These are phyloP conservation scores for Boletellus sp. DNA, from an alignment of 768 basidiomycete genomes.

Conservation along the genomic window DNA sequence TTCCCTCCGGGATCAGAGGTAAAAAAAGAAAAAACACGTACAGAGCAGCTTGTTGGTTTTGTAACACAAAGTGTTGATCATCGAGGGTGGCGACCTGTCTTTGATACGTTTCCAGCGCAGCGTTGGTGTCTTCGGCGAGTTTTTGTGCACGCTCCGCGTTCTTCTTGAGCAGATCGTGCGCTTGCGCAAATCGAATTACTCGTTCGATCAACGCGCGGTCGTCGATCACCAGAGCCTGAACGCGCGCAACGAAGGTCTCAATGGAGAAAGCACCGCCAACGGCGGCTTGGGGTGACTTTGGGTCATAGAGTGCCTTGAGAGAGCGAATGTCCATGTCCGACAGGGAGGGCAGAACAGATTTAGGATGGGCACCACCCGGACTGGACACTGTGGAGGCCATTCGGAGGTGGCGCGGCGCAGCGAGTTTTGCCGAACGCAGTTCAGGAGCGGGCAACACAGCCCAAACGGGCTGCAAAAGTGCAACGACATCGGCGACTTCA, in stretches of 20 bases:
- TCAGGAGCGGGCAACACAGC: conserved; percentile 79
- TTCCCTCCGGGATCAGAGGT: background rate
- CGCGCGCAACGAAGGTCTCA: conserved; percentile 72
- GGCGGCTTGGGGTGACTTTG: conserved; percentile 30
- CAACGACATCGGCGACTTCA: conserved; percentile 54
- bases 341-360: conserved; percentile 46
- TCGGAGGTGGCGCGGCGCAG: conserved; percentile 44
- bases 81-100: conserved; percentile 80
- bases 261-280: conserved; percentile 50
- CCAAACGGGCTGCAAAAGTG: conserved; percentile 75
- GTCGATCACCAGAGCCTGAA: conserved; percentile 79
- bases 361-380: conserved; percentile 28
- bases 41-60: conserved; percentile 54
- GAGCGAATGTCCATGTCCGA: conserved; percentile 85
- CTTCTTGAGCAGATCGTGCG: conserved; percentile 87
- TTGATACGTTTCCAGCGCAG: conserved; percentile 84
- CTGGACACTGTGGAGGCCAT: conserved; percentile 41
- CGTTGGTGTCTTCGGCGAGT: conserved; percentile 77
- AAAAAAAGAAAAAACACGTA: conserved; percentile 33
- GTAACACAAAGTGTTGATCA: conserved; percentile 59
- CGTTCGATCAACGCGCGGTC: conserved; percentile 83
- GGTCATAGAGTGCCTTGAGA: conserved; percentile 75
- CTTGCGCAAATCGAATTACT: conserved; percentile 79
- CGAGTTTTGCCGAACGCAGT: conserved; percentile 66
- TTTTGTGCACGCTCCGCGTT: conserved; percentile 91